Conservation (phyloP, 2,329 filamentous ascomycete genomes). For the Graphium sp. region DNA sequence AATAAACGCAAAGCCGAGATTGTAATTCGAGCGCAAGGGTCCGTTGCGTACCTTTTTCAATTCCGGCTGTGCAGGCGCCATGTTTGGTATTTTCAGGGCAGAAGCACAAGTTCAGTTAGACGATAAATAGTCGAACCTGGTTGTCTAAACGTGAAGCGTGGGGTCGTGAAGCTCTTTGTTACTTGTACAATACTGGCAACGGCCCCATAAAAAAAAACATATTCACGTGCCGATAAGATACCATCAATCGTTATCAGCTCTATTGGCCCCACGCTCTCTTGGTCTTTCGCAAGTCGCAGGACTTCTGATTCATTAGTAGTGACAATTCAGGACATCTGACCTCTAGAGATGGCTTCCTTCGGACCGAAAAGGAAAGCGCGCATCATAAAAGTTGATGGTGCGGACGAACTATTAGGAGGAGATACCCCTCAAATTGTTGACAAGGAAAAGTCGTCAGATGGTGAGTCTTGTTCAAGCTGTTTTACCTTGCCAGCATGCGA, state of each 20-base stretch:
- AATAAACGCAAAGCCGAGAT: not conserved
- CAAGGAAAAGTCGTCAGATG: no score
- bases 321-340: constrained; percentile 1
- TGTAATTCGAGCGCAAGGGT: not conserved
- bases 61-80: constrained; percentile 98
- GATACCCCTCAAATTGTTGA: no score
- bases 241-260: constrained; percentile 2
- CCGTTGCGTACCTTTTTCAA: constrained; percentile 67
- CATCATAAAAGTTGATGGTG: constrained; percentile 56
- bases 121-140: not conserved
- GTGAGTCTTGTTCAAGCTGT: no score
- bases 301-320: not conserved
- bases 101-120: not conserved
- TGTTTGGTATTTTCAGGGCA: constrained; percentile 25
- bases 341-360: constrained; percentile 33
- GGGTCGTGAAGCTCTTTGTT: not conserved
- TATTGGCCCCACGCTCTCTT: no score
- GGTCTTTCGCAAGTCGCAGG: no score
- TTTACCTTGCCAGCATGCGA: no score
- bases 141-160: not conserved
- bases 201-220: constrained; percentile 8
- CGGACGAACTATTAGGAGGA: constrained; percentile 38
- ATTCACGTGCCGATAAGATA: constrained; percentile 35
- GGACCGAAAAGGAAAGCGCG: constrained; percentile 51
- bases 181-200: constrained; percentile 4